Conservation (phyloP, 2,329 filamentous ascomycete genomes). For the Cryphonectria nitschkei region DNA sequence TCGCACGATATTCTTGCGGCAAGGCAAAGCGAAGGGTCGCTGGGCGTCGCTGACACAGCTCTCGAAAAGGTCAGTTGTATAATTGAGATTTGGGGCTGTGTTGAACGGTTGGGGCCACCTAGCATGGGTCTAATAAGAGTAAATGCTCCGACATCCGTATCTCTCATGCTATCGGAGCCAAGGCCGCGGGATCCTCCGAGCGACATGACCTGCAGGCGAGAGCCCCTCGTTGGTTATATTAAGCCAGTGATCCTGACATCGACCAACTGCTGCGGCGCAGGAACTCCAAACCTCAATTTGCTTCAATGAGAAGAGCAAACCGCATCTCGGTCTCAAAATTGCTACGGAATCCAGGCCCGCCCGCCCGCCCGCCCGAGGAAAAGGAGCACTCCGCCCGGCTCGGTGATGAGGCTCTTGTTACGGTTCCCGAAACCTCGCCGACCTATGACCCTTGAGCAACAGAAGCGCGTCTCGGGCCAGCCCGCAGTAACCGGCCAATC, state of each 20-base stretch:
- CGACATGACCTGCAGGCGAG: not conserved
- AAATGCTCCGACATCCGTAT: conserved; percentile 9
- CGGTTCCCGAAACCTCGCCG: conserved; percentile 21
- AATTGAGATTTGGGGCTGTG: not conserved
- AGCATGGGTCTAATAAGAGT: not conserved
- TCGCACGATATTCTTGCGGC: not conserved
- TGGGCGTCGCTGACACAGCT: not conserved
- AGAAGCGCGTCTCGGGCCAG: not conserved
- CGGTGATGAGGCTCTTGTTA: conserved; percentile 1
- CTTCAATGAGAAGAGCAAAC: not conserved
- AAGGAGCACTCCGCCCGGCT: not conserved
- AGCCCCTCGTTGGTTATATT: not conserved
- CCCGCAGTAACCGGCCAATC: conserved; percentile 7
- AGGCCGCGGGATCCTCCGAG: not conserved
- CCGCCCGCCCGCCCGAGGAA: not conserved
- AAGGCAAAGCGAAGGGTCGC: not conserved
- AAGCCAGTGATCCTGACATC: not conserved
- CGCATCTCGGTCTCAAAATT: not conserved
- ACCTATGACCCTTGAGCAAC: not conserved
- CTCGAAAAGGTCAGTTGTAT: not conserved
- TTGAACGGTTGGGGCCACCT: not conserved
- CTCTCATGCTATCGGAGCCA: not conserved
- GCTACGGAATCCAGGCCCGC: not conserved
- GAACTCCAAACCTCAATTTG: not conserved
- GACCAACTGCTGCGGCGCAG: not conserved